Conservation (phyloP, 2,329 filamentous ascomycete genomes). For the Penicillium sp. region DNA sequence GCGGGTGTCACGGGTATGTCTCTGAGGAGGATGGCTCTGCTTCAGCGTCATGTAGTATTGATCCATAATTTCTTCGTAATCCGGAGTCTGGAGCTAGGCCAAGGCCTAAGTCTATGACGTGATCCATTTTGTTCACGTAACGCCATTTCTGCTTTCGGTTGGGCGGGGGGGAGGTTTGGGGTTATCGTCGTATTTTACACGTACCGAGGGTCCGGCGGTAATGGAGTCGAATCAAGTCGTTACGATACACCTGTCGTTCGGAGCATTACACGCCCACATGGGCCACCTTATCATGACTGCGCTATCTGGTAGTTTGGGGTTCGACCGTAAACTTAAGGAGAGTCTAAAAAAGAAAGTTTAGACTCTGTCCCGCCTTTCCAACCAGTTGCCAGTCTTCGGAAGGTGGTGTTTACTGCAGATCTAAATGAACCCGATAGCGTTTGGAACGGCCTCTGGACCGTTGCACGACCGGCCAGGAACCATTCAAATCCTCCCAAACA, state of each 20-base stretch:
- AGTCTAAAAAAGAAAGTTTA: background rate
- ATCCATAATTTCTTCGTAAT: background rate
- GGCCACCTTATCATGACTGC: background rate
- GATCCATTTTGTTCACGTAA: constrained; percentile 1
- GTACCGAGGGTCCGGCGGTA: background rate
- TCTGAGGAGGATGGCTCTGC: background rate
- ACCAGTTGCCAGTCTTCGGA: background rate
- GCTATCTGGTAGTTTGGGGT: background rate
- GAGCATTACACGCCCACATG: background rate
- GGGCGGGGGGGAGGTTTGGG: background rate
- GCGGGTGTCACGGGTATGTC: background rate
- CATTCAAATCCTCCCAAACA: background rate
- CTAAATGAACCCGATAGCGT: background rate
- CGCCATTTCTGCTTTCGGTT: constrained; percentile 10
- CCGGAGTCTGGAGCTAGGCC: background rate
- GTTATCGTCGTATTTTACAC: background rate
- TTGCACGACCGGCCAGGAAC: background rate
- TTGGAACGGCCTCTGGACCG: background rate
- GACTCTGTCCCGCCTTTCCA: background rate
- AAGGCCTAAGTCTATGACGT: constrained; percentile 16
- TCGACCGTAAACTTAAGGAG: background rate
- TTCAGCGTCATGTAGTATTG: background rate
- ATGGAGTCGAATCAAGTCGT: background rate
- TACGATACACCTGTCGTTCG: background rate
- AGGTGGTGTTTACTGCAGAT: background rate